A percentile compares a stretch with the other conserved stretches of the same genome.
Evolutionary conservation across 1,284 basidiomycete genomes (phyloP).

Genomic region (Cutaneotrichosporon dermatis): DNA sequence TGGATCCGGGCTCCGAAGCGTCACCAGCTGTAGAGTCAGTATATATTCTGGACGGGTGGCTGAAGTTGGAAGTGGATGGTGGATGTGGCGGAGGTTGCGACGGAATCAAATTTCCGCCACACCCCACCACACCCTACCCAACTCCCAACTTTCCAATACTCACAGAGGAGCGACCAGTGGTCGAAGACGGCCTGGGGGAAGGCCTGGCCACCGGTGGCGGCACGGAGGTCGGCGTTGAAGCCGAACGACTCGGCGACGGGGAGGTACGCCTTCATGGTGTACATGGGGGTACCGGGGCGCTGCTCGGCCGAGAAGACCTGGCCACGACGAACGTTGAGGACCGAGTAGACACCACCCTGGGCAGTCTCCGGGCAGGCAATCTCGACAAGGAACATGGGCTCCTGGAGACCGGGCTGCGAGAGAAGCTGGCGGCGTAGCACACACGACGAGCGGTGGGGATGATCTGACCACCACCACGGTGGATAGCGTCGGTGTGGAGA

Average conservation of each 20-base stretch:
- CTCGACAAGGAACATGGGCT: conserved; percentile 98
- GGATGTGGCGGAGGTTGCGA: too few relatives aligned
- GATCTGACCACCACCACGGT: conserved; percentile 99
- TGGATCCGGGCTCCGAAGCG: conserved; percentile 58
- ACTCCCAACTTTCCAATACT: too few relatives aligned
- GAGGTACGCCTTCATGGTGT: conserved; percentile 56
- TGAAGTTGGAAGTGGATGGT: too few relatives aligned
- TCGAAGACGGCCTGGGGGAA: conserved; percentile 97
- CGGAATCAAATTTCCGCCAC: too few relatives aligned
- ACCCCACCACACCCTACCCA: too few relatives aligned
- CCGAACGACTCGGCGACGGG: conserved; percentile 92
- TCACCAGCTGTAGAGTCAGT: conserved; percentile 38
- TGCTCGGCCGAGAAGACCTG: conserved; percentile 99
- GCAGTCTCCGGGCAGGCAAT: conserved; percentile 97
- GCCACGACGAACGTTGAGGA: conserved; percentile 96
- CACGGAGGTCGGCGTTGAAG: conserved; percentile 94
- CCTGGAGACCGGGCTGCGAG: conserved; percentile 86
- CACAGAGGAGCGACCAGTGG: conserved; percentile 64
- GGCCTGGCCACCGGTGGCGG: conserved; percentile 90
- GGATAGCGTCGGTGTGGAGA: conserved; percentile 74
- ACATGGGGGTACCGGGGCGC: conserved; percentile 96
- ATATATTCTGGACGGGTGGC: too few relatives aligned
- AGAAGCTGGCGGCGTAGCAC: conserved; percentile 94
- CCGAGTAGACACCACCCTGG: conserved; percentile 94
- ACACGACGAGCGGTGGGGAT: conserved; percentile 97